phyloP scores from a whole-genome alignment of 73 alveolate species.

The Paramecium sexaurelia region DNA sequence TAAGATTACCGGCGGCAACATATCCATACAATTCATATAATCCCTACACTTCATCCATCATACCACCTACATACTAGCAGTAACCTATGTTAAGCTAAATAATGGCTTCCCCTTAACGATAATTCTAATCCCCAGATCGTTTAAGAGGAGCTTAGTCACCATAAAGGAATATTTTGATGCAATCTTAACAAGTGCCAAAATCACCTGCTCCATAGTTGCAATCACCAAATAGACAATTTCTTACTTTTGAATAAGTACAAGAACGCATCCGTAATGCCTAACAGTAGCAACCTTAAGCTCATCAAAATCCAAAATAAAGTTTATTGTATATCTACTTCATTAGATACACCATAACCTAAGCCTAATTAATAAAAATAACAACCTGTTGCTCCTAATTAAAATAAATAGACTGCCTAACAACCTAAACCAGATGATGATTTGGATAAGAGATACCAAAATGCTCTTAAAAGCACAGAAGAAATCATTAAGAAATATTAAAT shows the following conservation, averaged over 20 bases:
- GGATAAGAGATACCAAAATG: conserved; percentile 41
- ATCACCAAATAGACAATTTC: not conserved
- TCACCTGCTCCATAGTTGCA: not conserved
- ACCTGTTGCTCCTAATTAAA: not conserved
- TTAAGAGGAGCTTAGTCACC: conserved; percentile 19
- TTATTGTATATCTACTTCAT: not conserved
- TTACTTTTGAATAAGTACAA: conserved; percentile 4
- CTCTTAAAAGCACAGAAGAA: conserved; percentile 28
- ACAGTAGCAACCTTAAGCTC: not conserved
- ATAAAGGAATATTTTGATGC: not conserved
- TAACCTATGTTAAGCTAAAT: not conserved
- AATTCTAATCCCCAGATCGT: conserved; percentile 39
- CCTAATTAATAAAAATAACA: not conserved
- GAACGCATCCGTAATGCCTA: not conserved
- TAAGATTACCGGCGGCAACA: not conserved
- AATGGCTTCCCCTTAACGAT: conserved; percentile 34
- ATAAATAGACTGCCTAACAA: not conserved
- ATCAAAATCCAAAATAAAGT: not conserved
- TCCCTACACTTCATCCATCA: conserved; percentile 5
- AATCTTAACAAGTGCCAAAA: conserved; percentile 18
- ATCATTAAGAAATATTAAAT: not conserved
- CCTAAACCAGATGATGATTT: not conserved
- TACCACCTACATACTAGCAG: not conserved
- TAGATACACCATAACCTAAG: conserved; percentile 22
- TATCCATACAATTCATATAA: not conserved